Conservation (phyloP, 2,329 filamentous ascomycete species). For the Talaromyces verruculosus region DNA sequence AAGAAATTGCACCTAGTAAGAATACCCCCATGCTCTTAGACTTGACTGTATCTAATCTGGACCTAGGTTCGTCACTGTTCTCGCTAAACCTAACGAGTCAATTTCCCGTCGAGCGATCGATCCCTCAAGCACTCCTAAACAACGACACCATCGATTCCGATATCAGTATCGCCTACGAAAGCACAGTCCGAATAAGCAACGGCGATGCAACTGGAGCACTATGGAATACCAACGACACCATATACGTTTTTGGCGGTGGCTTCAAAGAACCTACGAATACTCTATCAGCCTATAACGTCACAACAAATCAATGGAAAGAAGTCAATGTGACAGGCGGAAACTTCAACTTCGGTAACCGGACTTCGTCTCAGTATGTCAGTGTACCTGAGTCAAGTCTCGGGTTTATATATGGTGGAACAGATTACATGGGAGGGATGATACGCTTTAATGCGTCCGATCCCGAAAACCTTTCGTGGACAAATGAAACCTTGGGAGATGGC, state of each 20-base stretch:
- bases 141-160: constrained; percentile 11
- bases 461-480: constrained; percentile 20
- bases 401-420: constrained; percentile 19
- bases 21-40: background rate
- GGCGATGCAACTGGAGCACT: constrained; percentile 19
- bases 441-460: constrained; percentile 20
- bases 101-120: constrained; percentile 19
- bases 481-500: constrained; percentile 18
- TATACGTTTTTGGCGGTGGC: constrained; percentile 22
- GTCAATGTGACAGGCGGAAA: constrained; percentile 18
- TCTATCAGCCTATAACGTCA: constrained; percentile 19
- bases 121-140: constrained; percentile 17
- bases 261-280: constrained; percentile 19
- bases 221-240: constrained; percentile 19
- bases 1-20: constrained; percentile 18
- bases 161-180: constrained; percentile 13
- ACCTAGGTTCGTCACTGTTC: constrained; percentile 15
- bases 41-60: background rate
- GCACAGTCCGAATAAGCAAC: constrained; percentile 11
- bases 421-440: constrained; percentile 22
- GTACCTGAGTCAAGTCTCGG: constrained; percentile 18
- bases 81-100: constrained; percentile 17
- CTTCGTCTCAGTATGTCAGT: constrained; percentile 19
- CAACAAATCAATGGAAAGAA: constrained; percentile 20
- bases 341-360: constrained; percentile 21